Evolutionary conservation across 257 asterid species (phyloP), one percentile per base, ranked within the genome.

Genomic region (Capsicum rhomboideum): DNA sequence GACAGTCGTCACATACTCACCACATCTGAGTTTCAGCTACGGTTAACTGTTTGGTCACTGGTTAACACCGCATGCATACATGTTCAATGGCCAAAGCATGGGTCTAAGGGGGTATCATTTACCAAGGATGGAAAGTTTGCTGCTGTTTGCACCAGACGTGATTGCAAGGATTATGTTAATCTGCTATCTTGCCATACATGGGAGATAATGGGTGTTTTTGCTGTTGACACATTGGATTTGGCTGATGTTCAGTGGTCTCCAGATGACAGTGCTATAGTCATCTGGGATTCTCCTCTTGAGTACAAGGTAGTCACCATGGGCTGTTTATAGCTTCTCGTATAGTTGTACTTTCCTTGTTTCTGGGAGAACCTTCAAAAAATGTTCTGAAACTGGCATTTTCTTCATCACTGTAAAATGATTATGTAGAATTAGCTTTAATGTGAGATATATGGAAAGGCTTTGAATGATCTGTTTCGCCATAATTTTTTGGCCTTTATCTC

Each of bases 1-100:
- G 99, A 97, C 82, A 97, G 99, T 87, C 96, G 99, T 69, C 99
- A 97, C 92, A 97, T 97, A 90, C 97, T 97, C 55, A 97, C 99
- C 54, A 95, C 99, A 29, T 95, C 99, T 16, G 99, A 97, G 56
- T 97, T 97, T 88, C 98, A 97, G 77, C 88, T 97, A 53, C 90
- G 99, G 79, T 82, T 94, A 89, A 95, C 98, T 29, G 99, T 95
- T 34, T 97, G 99, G 99, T 97, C 99, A 49, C 88, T 97, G 86
- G 80, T 97, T 87, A 95, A 93, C 89, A 97, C 98, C 0, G 99
- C 99, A 26, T 97, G 99, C 89, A 89, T 93, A 85, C 99, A 95
- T 86, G 90, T 97, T 82, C 99, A 97, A 83, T 93, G 95, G 97
- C 98, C 99, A 37, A 97, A 97, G 83, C 98, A 97, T 84, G 98